Base-by-base conservation (phyloP, 129 eudicot species). In the Dittrichia graveolens region DNA sequence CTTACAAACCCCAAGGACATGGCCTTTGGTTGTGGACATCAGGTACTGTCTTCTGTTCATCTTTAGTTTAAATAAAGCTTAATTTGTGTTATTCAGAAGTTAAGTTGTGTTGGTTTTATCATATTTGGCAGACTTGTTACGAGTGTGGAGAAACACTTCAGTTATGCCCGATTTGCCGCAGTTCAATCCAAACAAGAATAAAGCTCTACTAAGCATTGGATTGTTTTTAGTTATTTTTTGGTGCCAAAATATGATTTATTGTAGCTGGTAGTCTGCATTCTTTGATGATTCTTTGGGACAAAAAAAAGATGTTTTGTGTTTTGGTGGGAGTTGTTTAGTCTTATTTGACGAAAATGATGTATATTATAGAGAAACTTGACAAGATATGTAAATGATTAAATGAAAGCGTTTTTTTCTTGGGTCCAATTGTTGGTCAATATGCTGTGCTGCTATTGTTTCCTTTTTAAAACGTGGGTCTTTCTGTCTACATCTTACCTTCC, bases 1-100 rank as follows among this genome's bases (percentile, higher is more conserved):
- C 85, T 94, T 41, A 84, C 71, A 50, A 88, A 86, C 73, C 52
- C 81, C 5, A 94, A 94, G 61, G 81, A 94, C 82, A 88, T 94
- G 98, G 98, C 98, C 66, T 94, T 94, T 61, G 98, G 98, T 42
- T 94, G 98, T 69, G 98, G 98, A 37, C 98, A 94, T 75, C 98
- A 94, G 99, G 99, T 94, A 87, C 61, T 31, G 5, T 42, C 5
- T 15, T 54, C 31, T 38, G 11, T 44, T 76, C 63, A 41, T 34
- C 9, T 31, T 48, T 72, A 69, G 24, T 11, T 18, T 8, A 50
- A 4, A 37, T 44, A 16, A 8, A 64, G 12, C 15, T 66, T 3
- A 52, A 61, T 50, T 16, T 18, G 10, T 5, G 24, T 19, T 39
- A 43, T 50, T 34, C 7, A 11, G 53, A 14, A 34, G 3, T 61